Percentiles rank a stretch among this genome's conserved stretches.
These are phyloP conservation scores for Takakia lepidozioides DNA, from an alignment of 225 moss, liverwort and hornwort species.

Conservation along the genomic window DNA sequence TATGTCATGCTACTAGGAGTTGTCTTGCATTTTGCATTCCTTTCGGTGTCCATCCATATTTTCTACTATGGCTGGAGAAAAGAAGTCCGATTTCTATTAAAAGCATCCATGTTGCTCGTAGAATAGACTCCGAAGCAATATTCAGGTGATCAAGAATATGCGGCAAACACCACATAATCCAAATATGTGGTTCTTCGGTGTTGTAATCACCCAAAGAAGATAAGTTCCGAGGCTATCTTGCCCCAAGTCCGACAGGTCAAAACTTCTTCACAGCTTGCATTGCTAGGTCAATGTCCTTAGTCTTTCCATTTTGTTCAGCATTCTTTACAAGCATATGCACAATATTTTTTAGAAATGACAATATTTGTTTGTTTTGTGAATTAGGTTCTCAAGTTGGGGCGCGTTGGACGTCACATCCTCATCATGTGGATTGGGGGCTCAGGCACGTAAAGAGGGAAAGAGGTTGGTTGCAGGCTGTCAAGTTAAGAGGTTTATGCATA, in stretches of 20 bases:
- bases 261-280: not conserved
- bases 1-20: not conserved
- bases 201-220: not conserved
- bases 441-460: no score
- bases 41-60: not conserved
- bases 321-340: no score
- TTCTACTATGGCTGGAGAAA: not conserved
- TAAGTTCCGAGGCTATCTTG: not conserved
- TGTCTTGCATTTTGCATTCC: not conserved
- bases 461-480: no score
- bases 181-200: not conserved
- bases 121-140: not conserved
- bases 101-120: not conserved
- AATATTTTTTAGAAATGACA: no score
- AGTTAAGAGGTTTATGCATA: no score
- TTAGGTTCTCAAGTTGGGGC: no score
- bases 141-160: not conserved
- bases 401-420: no score
- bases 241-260: not conserved
- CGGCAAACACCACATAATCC: not conserved
- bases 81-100: not conserved
- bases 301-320: not conserved
- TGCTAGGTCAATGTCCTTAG: not conserved
- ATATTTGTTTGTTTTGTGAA: no score
- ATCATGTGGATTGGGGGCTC: no score